phyloP scores from a whole-genome alignment of 305 asterid species.

The Solanum hybrid region DNA sequence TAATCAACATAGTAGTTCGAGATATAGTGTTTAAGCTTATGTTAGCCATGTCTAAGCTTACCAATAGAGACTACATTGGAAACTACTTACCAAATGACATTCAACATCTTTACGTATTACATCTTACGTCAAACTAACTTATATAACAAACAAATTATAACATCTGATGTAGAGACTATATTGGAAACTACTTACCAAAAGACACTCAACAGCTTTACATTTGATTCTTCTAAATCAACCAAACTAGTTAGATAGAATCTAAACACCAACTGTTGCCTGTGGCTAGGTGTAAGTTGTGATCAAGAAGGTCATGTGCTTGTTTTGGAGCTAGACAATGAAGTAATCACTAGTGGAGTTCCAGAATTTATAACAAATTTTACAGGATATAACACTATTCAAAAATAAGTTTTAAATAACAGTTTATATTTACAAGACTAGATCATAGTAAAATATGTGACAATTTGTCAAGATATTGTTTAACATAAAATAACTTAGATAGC shows the following conservation, averaged over 20 bases:
- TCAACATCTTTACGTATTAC: background rate
- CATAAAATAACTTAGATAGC: too few species aligned
- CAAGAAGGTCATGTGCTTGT: slow-evolving; percentile 20
- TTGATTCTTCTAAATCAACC: slow-evolving; percentile 37
- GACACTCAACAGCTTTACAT: background rate
- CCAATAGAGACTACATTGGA: background rate
- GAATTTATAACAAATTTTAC: background rate
- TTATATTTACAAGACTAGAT: too few species aligned
- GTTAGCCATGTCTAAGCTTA: background rate
- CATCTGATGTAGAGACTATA: background rate
- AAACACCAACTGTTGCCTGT: slow-evolving; percentile 27
- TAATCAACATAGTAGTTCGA: background rate
- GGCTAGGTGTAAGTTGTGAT: slow-evolving; percentile 55
- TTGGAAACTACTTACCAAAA: too few species aligned
- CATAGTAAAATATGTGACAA: too few species aligned
- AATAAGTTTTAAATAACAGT: too few species aligned
- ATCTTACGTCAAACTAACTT: background rate
- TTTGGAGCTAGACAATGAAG: slow-evolving; percentile 39
- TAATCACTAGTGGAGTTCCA: background rate
- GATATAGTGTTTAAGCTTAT: background rate
- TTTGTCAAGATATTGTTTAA: too few species aligned
- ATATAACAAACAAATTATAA: too few species aligned
- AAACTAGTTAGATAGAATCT: slow-evolving; percentile 39
- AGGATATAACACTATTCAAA: background rate
- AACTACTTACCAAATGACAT: background rate